These are phyloP conservation scores for Paramecium tetraurelia DNA, from an alignment of 73 alveolate genomes.

Conservation along the genomic window DNA sequence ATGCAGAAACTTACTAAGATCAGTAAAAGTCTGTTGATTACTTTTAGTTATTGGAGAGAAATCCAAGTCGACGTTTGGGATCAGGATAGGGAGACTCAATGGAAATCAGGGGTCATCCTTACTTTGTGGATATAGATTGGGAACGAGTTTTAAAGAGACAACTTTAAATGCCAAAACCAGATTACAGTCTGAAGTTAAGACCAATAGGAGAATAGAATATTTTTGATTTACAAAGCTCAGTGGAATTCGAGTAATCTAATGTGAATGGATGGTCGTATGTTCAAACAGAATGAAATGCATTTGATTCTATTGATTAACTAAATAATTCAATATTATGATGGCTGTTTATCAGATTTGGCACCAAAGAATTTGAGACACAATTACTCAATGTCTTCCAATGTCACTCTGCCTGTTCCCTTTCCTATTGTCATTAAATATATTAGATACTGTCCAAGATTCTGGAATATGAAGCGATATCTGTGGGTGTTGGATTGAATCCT, in stretches of 20 bases:
- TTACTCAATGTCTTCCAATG: not conserved
- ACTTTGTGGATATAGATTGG: not conserved
- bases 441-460: slow-evolving; percentile 35
- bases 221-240: not conserved
- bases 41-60: slow-evolving; percentile 79
- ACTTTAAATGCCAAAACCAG: slow-evolving; percentile 6
- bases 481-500: slow-evolving; percentile 55
- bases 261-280: slow-evolving; percentile 53
- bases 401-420: slow-evolving; percentile 45
- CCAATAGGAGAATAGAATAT: not conserved
- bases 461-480: slow-evolving; percentile 38
- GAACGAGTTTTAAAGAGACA: slow-evolving; percentile 52
- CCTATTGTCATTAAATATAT: not conserved
- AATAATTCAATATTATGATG: not conserved
- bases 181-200: slow-evolving; percentile 1
- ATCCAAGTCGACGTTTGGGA: slow-evolving; percentile 90
- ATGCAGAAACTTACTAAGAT: slow-evolving; percentile 63
- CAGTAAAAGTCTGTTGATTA: slow-evolving; percentile 53
- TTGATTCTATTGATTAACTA: not conserved
- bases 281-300: not conserved
- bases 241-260: slow-evolving; percentile 22
- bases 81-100: slow-evolving; percentile 84
- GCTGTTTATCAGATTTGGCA: slow-evolving; percentile 22
- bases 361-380: slow-evolving; percentile 38
- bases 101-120: not conserved